Evolutionary conservation across 2,329 filamentous ascomycete genomes (phyloP), one percentile per base, ranked within the genome.

Genomic region (Amauroascus niger): DNA sequence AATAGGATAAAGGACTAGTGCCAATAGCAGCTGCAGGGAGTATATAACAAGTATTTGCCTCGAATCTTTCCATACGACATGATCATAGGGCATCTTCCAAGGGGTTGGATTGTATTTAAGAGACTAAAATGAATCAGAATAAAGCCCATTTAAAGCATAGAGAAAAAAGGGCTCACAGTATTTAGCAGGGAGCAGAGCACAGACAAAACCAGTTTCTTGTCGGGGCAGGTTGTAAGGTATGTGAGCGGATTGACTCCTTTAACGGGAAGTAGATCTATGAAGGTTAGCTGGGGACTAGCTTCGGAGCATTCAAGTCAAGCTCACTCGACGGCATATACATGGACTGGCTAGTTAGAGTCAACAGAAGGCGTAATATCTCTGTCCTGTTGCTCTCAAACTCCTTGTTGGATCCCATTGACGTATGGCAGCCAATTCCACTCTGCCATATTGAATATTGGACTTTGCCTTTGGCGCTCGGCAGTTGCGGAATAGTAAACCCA

Each of bases 361-460:
- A 76, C 39, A 98, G 78, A 54, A 98, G 75, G 20, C 91, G 82
- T 62, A 97, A 71, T 28, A 96, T 85, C 71, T 98, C 93, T 60
- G 86, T 89, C 55, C 93, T 82, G 69, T 96, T 96, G 72, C 79
- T 94, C 72, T 98, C 93, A 55, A 88, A 85, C 63, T 97, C 90
- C 68, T 88, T 95, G 50, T 84, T 96, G 2, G 89, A 91, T 8
- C 84, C 84, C 61, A 94, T 83, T 4, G 89, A 82, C 14, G 86
- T 87, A 68, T 95, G 95, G 74, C 91, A 97, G 13, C 93, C 93
- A 28, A 98, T 91, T 46, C 93, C 93, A 65, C 88, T 97, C 72
- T 96, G 89, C 93, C 93, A 98, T 66, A 98, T 97, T 52, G 88
- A 86, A 70, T 93, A 95, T 6, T 85, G 86, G 53, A 96, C 86